Conservation (phyloP, 2,329 filamentous ascomycete genomes). For the Balansia obtecta region DNA sequence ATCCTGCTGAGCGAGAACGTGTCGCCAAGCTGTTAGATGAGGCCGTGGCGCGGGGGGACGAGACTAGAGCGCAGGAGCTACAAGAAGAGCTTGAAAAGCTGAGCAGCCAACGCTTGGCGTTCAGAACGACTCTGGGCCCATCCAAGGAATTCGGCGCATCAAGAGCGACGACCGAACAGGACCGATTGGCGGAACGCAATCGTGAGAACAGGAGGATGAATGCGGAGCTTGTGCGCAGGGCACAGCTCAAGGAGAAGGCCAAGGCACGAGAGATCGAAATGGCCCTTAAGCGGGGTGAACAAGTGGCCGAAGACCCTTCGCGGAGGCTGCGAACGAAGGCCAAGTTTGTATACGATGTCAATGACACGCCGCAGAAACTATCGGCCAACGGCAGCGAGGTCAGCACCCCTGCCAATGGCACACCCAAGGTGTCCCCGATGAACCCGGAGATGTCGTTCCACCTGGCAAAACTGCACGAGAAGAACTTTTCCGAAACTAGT, state of each 20-base stretch:
- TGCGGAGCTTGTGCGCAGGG: constrained; percentile 79
- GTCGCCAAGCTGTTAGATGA: constrained; percentile 53
- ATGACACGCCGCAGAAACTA: constrained; percentile 34
- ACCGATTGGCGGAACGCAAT: constrained; percentile 75
- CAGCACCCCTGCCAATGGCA: constrained; percentile 40
- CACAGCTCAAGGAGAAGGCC: constrained; percentile 70
- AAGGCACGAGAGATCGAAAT: constrained; percentile 47
- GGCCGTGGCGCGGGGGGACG: constrained; percentile 52
- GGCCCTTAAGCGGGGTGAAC: constrained; percentile 51
- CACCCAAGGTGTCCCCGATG: constrained; percentile 34
- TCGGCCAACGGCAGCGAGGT: constrained; percentile 34
- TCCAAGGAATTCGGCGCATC: constrained; percentile 38
- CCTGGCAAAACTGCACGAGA: constrained; percentile 39
- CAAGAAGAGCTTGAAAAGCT: constrained; percentile 51
- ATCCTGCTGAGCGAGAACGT: constrained; percentile 54
- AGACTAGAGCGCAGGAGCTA: constrained; percentile 39
- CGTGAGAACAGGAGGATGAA: constrained; percentile 73
- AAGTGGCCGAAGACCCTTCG: constrained; percentile 43
- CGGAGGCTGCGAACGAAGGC: constrained; percentile 54
- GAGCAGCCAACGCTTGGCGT: constrained; percentile 60
- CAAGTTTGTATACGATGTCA: constrained; percentile 55
- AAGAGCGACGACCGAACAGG: constrained; percentile 53
- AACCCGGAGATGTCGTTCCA: constrained; percentile 35
- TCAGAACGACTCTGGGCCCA: constrained; percentile 48
- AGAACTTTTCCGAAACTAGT: constrained; percentile 43